Evolutionary conservation across 176 grass and related monocot species (phyloP).

Genomic region (Carex parvula): DNA sequence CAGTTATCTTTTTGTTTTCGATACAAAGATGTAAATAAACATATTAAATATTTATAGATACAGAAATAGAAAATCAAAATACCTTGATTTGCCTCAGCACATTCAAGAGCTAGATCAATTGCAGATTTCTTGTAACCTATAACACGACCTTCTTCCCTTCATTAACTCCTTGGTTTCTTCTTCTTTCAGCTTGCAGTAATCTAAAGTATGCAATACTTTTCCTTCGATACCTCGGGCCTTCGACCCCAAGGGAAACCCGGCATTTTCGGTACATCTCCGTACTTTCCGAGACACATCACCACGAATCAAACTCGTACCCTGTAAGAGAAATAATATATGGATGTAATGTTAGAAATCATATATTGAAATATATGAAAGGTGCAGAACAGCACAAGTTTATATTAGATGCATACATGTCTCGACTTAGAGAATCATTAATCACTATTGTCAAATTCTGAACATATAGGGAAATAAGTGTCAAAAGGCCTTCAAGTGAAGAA

Average conservation of each 20-base stretch:
- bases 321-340: background rate
- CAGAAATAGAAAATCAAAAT: background rate
- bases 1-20: background rate
- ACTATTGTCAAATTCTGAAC: background rate
- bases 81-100: conserved; percentile 90
- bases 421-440: background rate
- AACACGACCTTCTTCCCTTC: conserved; percentile 85
- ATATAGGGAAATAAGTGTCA: background rate
- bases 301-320: conserved; percentile 87
- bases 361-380: background rate
- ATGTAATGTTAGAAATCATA: background rate
- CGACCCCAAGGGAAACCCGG: conserved; percentile 53
- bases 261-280: conserved; percentile 73
- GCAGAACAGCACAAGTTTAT: background rate
- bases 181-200: conserved; percentile 89
- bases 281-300: conserved; percentile 97
- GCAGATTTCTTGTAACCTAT: conserved; percentile 97
- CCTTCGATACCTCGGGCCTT: conserved; percentile 68
- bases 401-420: background rate
- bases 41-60: background rate
- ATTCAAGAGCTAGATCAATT: conserved; percentile 85
- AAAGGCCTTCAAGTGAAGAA: background rate
- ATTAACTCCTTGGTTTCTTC: conserved; percentile 59
- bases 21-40: conserved; percentile 1
- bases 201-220: conserved; percentile 72